Percentiles rank a stretch among this genome's conserved stretches.
These are phyloP conservation scores for Yamadazyma olivae DNA, from an alignment of 805 yeast genomes.

Conservation along the genomic window DNA sequence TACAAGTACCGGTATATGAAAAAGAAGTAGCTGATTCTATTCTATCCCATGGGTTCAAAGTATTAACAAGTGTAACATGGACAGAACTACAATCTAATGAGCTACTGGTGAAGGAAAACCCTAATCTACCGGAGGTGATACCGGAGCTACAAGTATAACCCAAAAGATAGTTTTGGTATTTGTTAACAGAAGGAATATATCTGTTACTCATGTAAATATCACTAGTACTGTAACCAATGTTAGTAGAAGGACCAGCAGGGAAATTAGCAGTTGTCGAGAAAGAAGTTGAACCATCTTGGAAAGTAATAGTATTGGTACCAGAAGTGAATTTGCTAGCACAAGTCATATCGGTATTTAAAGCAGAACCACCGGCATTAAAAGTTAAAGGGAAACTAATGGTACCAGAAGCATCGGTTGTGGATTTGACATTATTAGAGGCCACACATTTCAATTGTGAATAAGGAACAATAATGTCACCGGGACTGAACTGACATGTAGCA, in stretches of 20 bases:
- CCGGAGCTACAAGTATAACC: conserved; percentile 19
- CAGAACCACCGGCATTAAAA: conserved; percentile 19
- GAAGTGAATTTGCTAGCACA: conserved; percentile 15
- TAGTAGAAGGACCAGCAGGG: conserved; percentile 5
- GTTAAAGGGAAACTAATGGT: conserved; percentile 18
- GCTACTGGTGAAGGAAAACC: conserved; percentile 12
- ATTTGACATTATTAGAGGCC: conserved; percentile 11
- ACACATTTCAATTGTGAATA: conserved; percentile 18
- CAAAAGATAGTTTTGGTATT: conserved; percentile 10
- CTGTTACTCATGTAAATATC: conserved; percentile 3
- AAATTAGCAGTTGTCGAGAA: conserved; percentile 11
- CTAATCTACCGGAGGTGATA: conserved; percentile 19
- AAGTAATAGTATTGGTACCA: conserved; percentile 19
- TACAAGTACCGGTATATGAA: conserved; percentile 14
- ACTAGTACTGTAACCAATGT: background rate
- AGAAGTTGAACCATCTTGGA: conserved; percentile 14
- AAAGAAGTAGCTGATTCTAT: conserved; percentile 4
- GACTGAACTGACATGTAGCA: conserved; percentile 20
- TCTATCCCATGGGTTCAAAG: conserved; percentile 9
- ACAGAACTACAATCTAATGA: conserved; percentile 19
- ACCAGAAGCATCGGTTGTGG: conserved; percentile 16
- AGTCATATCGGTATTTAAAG: conserved; percentile 14
- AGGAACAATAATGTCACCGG: conserved; percentile 15
- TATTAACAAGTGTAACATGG: conserved; percentile 20
- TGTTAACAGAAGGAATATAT: conserved; percentile 12